Base-by-base conservation (phyloP, 495 filamentous ascomycete species). In the Trichoderma parareesei region DNA sequence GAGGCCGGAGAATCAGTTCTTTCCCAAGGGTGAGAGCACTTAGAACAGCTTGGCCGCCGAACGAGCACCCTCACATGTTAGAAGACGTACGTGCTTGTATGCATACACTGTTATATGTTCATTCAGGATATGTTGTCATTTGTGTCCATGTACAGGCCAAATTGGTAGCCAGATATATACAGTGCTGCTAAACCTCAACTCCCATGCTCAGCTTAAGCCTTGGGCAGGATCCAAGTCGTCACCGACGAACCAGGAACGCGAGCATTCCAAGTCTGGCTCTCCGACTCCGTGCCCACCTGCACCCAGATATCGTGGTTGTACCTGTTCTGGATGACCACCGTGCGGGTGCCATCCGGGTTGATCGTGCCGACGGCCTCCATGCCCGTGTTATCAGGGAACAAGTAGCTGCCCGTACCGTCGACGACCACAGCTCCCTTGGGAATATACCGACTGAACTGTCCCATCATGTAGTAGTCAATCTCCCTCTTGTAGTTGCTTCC, bases 371-470 rank as follows among this genome's bases (percentile, higher is more conserved):
- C 76, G 33, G 75, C 76, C 70, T 84, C 79, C n/a, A 82, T 43
- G 20, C 78, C 80, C 10, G 64, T 64, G 40, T 76, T 76, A 60
- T 69, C 73, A 4, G 68, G 69, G 66, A 79, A 81, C 16, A 75
- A 78, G 53, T 78, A 81, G 63, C 79, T 82, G 0, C 81, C 80
- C 4, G 70, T 73, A 6, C 77, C 79, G 70, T 66, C 70, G 9
- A 84, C 68, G 40, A 83, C 75, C 11, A 73, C 72, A 0, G 82
- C 79, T 49, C 81, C 81, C 20, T 73, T 74, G 16, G 80, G 78
- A 65, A 85, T 84, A 67, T 82, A 85, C 69, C 79, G 82, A 69
- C 78, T 82, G 69, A 82, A 83, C 65, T 85, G 83, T 9, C 79
- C 81, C 53, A 85, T 75, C 76, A 81, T 82, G 62, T 85, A 85